A percentile compares a stretch with the other conserved stretches of the same genome.
Conservation (phyloP, 73 alveolate genomes). For the Paramecium sonneborni region DNA sequence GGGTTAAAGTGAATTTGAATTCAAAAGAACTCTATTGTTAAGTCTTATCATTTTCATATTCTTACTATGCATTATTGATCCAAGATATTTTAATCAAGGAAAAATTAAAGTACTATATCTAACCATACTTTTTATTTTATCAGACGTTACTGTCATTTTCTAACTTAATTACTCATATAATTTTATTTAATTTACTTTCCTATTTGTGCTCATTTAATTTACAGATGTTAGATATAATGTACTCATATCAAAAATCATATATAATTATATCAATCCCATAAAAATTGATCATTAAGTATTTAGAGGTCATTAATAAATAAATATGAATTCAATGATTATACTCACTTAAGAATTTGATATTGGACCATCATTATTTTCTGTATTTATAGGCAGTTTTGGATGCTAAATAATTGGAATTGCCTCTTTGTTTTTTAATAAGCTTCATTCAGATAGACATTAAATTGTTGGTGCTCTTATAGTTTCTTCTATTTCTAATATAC, state of each 20-base stretch:
- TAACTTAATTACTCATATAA: neutral
- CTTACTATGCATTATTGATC: neutral
- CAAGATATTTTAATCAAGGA: conserved; percentile 27
- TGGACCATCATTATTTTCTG: conserved; percentile 48
- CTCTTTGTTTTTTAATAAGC: neutral
- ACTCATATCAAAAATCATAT: neutral
- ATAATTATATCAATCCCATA: neutral
- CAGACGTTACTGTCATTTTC: neutral
- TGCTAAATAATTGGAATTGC: conserved; percentile 16
- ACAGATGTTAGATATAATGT: neutral
- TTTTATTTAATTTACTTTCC: neutral
- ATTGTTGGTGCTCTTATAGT: neutral
- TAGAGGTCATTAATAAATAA: neutral
- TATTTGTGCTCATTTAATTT: neutral
- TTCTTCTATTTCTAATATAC: neutral
- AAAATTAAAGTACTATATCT: neutral
- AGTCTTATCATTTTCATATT: neutral
- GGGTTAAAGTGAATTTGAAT: neutral
- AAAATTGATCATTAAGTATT: neutral
- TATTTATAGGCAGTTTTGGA: neutral
- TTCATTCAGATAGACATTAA: neutral
- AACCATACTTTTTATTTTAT: neutral
- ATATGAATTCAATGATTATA: conserved; percentile 28
- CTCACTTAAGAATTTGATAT: conserved; percentile 7
- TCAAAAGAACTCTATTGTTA: neutral